Evolutionary conservation across 2,329 filamentous ascomycete genomes (phyloP).

Genomic region (Trichoderma sp.): DNA sequence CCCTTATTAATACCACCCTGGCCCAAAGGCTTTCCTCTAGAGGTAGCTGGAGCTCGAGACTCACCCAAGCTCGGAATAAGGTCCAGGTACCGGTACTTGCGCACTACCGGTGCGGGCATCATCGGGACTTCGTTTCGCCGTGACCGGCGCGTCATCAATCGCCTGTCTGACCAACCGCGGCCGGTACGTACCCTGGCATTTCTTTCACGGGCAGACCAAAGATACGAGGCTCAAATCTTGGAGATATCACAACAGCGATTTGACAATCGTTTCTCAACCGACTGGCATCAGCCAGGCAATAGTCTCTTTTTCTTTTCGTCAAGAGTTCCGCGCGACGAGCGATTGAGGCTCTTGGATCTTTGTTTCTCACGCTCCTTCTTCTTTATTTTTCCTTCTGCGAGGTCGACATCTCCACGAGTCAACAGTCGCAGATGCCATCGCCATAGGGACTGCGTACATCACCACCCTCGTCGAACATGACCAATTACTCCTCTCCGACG

Average conservation of each 20-base stretch:
- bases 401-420: conserved; percentile 3
- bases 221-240: conserved; percentile 7
- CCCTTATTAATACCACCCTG: conserved; percentile 4
- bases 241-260: conserved; percentile 13
- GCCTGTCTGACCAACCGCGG: neutral
- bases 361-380: neutral
- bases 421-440: conserved; percentile 24
- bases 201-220: neutral
- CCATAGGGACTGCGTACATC: conserved; percentile 8
- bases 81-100: no score
- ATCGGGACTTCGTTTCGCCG: conserved; percentile 34
- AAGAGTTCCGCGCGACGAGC: neutral
- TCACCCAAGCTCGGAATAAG: no score
- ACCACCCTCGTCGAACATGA: conserved; percentile 40
- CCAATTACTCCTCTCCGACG: conserved; percentile 48
- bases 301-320: neutral
- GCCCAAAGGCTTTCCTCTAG: neutral
- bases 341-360: neutral
- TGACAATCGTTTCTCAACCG: neutral
- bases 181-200: conserved; percentile 17
- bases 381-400: neutral
- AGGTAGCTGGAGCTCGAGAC: neutral
- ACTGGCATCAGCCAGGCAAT: neutral
- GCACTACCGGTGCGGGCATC: no score
- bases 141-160: conserved; percentile 26